A percentile compares a stretch with the other conserved stretches of the same genome.
These are phyloP conservation scores for Firmiana major DNA, from an alignment of 345 rosid species.

Conservation along the genomic window DNA sequence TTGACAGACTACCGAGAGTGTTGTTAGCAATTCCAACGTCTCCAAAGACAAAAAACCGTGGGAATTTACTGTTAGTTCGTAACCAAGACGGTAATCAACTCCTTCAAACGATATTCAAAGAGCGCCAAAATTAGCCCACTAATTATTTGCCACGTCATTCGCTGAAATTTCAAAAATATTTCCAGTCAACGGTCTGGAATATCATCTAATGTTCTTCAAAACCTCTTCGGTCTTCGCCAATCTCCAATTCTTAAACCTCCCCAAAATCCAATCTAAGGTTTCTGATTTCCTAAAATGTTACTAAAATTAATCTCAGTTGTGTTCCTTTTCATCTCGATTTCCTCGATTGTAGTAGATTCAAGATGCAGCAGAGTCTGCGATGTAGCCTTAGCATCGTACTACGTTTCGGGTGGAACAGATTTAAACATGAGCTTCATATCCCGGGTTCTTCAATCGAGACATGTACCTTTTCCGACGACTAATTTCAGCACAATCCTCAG, in stretches of 20 bases:
- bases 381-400: constrained; percentile 65
- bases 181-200: constrained; percentile 12
- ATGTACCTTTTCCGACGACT: neutral
- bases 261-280: neutral
- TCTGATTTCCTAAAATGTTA: constrained; percentile 14
- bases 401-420: constrained; percentile 26
- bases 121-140: neutral
- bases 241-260: neutral
- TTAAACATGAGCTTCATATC: constrained; percentile 42
- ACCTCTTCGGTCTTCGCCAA: neutral
- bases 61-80: neutral
- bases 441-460: constrained; percentile 21
- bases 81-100: neutral
- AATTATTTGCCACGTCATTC: neutral
- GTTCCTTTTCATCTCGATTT: constrained; percentile 16
- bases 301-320: constrained; percentile 7
- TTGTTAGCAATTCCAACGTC: too few species aligned
- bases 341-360: constrained; percentile 28
- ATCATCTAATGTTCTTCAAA: neutral
- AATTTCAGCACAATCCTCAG: constrained; percentile 18
- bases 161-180: neutral
- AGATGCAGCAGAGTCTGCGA: constrained; percentile 40
- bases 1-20: too few species aligned
- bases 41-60: too few species aligned
- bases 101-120: neutral